Base-by-base conservation (phyloP, 805 yeast genomes). In the Yamadazyma akitaensis region DNA sequence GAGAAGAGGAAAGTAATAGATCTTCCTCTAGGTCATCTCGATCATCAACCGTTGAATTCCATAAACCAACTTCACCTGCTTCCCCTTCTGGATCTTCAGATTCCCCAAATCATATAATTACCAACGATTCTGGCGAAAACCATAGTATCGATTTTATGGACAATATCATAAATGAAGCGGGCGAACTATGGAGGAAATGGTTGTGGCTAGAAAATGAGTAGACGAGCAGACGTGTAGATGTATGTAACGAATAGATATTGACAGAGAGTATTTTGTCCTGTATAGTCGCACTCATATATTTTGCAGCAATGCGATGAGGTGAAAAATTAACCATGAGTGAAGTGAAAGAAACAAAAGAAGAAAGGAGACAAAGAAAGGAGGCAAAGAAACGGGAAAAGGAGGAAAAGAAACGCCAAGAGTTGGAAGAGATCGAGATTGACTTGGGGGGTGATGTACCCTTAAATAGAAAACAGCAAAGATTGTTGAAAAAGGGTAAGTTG, bases 171-270 rank as follows among this genome's bases (percentile, higher is more conserved):
- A 68, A 71, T 46, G 91, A 84, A 61, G 91, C 95, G 2, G 96
- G 96, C 28, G 96, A 88, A 58, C 71, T 86, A 37, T 88, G 96
- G 96, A 73, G 96, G 53, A 84, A 82, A 56, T 87, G 92, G 88
- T 67, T 86, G 34, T 87, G 72, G 72, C 53, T 62, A 52, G 76
- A 71, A 49, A 62, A 34, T 21, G 44, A 47, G 18, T 36, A 26
- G 32, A 28, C 9, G 32, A 28, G 10, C 9, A 28, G 32, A 28
- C 9, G 32, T 5, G 43, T 32, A 41, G 43, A 28, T 25, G 33
- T 41, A 30, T 32, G 13, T 41, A 31, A 40, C 30, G 43, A 40
- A 26, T 40, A 19, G 32, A 42, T 42, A 42, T 41, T 41, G 36
- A 30, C 43, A 33, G 30, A 40, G 28, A 31, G n/a, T 40, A 14